Evolutionary conservation across 2,329 filamentous ascomycete species (phyloP).

Genomic region (Penicillium occitanis): DNA sequence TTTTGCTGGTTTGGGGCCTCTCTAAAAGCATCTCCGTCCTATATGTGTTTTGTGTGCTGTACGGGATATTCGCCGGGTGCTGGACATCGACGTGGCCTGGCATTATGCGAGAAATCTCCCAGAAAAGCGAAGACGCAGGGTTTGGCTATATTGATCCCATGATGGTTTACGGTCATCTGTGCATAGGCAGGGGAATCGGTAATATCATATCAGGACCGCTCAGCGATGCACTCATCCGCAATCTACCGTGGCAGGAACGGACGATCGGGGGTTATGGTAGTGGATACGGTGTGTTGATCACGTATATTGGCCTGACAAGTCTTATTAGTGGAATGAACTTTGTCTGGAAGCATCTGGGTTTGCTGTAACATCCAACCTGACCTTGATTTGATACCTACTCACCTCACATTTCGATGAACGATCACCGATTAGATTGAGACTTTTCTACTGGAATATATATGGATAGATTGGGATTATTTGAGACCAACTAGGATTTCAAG

Average conservation of each 20-base stretch:
- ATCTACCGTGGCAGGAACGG: neutral
- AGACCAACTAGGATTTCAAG: too few species aligned
- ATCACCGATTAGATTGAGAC: neutral
- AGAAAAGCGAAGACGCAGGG: slow-evolving; percentile 41
- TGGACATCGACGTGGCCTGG: neutral
- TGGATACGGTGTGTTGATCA: slow-evolving; percentile 30
- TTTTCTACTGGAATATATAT: neutral
- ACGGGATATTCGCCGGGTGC: slow-evolving; percentile 44
- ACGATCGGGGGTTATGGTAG: slow-evolving; percentile 27
- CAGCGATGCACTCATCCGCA: neutral
- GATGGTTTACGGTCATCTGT: slow-evolving; percentile 51
- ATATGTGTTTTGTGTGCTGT: slow-evolving; percentile 43
- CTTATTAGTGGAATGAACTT: slow-evolving; percentile 30
- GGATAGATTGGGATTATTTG: too few species aligned
- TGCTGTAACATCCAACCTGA: neutral
- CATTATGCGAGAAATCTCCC: slow-evolving; percentile 35
- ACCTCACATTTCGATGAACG: neutral
- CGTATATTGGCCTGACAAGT: slow-evolving; percentile 30
- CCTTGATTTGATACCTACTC: neutral
- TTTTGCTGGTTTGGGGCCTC: slow-evolving; percentile 51
- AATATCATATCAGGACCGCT: slow-evolving; percentile 35
- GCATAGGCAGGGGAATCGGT: slow-evolving; percentile 53
- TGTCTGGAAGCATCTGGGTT: slow-evolving; percentile 11
- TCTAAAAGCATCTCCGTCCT: slow-evolving; percentile 44
- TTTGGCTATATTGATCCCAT: slow-evolving; percentile 43